Percentiles rank a stretch among this genome's conserved stretches.
Evolutionary conservation across 2,329 filamentous ascomycete genomes (phyloP).

Genomic region (Eurotiales sp.): DNA sequence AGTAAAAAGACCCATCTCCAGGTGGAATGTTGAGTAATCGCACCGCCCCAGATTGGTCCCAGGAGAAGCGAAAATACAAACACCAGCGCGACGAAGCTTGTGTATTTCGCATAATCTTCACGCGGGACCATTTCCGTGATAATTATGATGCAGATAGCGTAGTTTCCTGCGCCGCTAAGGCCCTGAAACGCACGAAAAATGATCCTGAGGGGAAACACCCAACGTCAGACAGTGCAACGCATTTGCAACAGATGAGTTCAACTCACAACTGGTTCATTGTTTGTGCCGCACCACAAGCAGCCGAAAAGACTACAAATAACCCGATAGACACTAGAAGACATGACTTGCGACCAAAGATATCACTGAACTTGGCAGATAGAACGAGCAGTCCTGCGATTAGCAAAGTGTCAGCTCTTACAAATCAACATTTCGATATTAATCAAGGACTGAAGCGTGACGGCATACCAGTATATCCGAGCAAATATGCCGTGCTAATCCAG

Average conservation of each 20-base stretch:
- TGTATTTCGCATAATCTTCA: constrained; percentile 11
- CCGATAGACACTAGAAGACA: neutral
- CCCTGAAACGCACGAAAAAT: constrained; percentile 9
- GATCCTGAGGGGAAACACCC: neutral
- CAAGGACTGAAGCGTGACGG: neutral
- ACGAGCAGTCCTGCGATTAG: constrained; percentile 1
- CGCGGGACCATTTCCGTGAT: constrained; percentile 14
- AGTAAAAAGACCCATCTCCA: constrained; percentile 25
- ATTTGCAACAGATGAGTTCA: neutral
- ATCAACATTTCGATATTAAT: neutral
- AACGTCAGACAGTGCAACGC: neutral
- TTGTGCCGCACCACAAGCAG: constrained; percentile 8
- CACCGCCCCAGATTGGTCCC: constrained; percentile 22
- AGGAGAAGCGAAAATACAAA: constrained; percentile 6
- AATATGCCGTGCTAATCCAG: constrained; percentile 7
- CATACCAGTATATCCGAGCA: constrained; percentile 8
- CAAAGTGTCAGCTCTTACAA: neutral
- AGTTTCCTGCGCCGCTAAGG: constrained; percentile 9
- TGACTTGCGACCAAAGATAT: constrained; percentile 8
- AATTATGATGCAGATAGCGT: constrained; percentile 15
- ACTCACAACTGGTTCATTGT: constrained; percentile 13
- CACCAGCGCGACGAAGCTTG: neutral
- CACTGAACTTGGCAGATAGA: constrained; percentile 9
- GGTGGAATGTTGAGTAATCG: constrained; percentile 15
- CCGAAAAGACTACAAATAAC: constrained; percentile 7